Evolutionary conservation across 2,329 filamentous ascomycete species (phyloP).

Genomic region (Cladosporium sp.): DNA sequence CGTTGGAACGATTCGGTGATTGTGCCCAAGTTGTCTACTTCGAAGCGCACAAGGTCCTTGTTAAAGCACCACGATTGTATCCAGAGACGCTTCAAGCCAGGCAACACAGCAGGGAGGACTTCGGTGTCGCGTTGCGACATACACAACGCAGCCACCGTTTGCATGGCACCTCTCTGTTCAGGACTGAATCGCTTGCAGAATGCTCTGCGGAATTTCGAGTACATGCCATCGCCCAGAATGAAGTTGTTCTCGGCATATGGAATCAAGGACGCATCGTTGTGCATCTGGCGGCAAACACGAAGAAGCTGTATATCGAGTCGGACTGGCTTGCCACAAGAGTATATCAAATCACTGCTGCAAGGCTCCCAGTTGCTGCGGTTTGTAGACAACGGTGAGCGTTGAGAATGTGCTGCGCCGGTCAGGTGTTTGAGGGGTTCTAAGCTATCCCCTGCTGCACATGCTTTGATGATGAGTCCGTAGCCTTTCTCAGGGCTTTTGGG

Average conservation of each 20-base stretch:
- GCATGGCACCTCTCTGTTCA: background rate
- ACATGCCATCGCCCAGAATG: background rate
- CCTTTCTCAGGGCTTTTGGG: too few relatives aligned
- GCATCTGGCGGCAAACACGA: background rate
- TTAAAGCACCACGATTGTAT: too few relatives aligned
- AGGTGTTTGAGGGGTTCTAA: background rate
- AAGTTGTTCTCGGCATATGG: background rate
- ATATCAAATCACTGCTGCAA: too few relatives aligned
- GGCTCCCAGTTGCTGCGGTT: too few relatives aligned
- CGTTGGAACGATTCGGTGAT: too few relatives aligned
- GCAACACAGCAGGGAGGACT: background rate
- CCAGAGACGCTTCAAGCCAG: background rate
- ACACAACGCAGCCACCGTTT: background rate
- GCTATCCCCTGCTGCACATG: background rate
- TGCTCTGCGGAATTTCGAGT: background rate
- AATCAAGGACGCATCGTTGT: background rate
- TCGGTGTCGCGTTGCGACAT: background rate
- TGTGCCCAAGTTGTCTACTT: background rate
- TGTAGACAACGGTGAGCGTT: background rate
- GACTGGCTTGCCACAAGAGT: too few relatives aligned
- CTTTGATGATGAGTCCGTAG: background rate
- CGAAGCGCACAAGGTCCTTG: too few relatives aligned
- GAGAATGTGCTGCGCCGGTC: background rate
- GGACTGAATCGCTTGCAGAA: background rate
- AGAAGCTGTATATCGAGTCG: background rate